These are phyloP conservation scores for Amphibolis antarctica DNA, from an alignment of 106 monocot species.

Conservation along the genomic window DNA sequence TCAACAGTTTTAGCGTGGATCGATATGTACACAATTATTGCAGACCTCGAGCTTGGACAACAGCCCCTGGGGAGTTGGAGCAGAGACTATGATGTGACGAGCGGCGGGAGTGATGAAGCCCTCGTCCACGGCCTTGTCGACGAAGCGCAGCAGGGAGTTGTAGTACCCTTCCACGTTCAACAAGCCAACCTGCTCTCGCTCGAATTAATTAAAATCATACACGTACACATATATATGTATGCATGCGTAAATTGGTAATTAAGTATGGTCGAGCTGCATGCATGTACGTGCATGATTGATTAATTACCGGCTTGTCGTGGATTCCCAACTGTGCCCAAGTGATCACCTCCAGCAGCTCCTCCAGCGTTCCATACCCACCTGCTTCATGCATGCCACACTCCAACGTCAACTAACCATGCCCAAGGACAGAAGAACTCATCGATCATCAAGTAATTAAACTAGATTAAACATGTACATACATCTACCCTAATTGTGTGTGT, in stretches of 20 bases:
- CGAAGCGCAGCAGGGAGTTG: too few relatives aligned
- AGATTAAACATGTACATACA: too few relatives aligned
- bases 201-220: neutral
- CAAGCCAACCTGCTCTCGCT: conserved; percentile 17
- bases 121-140: conserved; percentile 29
- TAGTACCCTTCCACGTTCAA: conserved; percentile 27
- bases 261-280: neutral
- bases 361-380: conserved; percentile 71
- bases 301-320: conserved; percentile 47
- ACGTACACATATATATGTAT: neutral
- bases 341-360: too few relatives aligned
- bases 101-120: conserved; percentile 22
- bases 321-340: conserved; percentile 71
- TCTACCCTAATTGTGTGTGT: too few relatives aligned
- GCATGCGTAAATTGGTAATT: neutral
- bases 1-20: too few relatives aligned
- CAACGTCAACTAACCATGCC: too few relatives aligned
- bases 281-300: neutral
- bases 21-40: too few relatives aligned
- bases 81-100: conserved; percentile 20
- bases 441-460: too few relatives aligned
- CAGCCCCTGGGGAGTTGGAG: conserved; percentile 11
- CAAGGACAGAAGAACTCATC: too few relatives aligned
- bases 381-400: neutral
- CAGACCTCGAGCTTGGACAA: conserved; percentile 25